Conservation (phyloP, 179 eudicot species). For the Silene noctiflora region DNA sequence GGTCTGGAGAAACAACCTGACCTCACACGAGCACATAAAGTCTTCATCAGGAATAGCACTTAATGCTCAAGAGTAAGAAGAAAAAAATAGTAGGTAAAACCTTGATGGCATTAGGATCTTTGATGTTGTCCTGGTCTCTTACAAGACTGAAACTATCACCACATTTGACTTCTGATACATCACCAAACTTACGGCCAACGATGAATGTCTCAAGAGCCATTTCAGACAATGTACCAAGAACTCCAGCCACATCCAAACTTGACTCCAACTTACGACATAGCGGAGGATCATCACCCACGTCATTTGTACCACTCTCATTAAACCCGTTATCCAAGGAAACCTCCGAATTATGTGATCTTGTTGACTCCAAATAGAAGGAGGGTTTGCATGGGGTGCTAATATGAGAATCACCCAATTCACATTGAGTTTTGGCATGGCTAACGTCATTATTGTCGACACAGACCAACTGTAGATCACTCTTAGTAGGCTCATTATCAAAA, state of each 20-base stretch:
- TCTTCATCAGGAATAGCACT: constrained; percentile 15
- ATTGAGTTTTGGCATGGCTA: constrained; percentile 11
- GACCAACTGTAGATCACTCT: constrained; percentile 15
- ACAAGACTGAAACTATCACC: constrained; percentile 48
- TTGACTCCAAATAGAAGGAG: constrained; percentile 23
- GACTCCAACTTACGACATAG: constrained; percentile 24
- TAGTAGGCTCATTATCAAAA: constrained; percentile 20
- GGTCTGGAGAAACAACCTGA: constrained; percentile 66
- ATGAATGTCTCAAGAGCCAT: constrained; percentile 59
- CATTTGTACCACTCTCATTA: constrained; percentile 18
- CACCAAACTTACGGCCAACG: constrained; percentile 73
- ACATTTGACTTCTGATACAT: constrained; percentile 42
- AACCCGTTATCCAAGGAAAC: constrained; percentile 25
- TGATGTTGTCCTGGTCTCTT: constrained; percentile 69
- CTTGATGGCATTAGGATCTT: constrained; percentile 89
- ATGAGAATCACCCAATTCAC: constrained; percentile 16
- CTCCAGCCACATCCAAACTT: constrained; percentile 28
- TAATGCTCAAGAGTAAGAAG: constrained; percentile 9
- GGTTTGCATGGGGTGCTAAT: constrained; percentile 12
- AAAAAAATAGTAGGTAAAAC: constrained; percentile 33
- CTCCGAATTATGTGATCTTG: constrained; percentile 16
- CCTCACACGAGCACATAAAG: constrained; percentile 21
- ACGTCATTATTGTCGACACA: constrained; percentile 24
- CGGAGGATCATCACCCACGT: constrained; percentile 18
- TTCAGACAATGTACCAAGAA: constrained; percentile 31